Evolutionary conservation across 805 yeast species (phyloP).

Genomic region (Hanseniaspora lindneri): DNA sequence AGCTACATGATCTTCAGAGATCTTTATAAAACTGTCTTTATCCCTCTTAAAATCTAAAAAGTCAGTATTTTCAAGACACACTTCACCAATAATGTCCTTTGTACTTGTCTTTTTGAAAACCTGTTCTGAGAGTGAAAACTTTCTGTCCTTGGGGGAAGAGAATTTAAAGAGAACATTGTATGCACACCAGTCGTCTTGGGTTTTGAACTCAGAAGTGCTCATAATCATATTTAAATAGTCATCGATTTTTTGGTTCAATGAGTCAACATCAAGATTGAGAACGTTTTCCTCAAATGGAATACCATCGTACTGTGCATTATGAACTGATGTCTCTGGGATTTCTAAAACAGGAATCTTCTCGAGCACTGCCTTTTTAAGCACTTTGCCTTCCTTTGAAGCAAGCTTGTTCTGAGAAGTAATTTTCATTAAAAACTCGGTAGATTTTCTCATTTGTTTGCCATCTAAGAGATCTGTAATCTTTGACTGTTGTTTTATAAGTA

Average conservation of each 20-base stretch:
- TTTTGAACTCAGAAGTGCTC: background rate
- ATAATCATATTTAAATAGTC: background rate
- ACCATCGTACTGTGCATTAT: background rate
- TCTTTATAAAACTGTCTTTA: background rate
- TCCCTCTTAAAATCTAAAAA: background rate
- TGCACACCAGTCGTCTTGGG: conserved; percentile 15
- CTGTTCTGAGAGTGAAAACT: background rate
- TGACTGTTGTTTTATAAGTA: background rate
- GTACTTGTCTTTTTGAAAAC: background rate
- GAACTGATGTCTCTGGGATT: background rate
- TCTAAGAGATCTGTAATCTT: background rate
- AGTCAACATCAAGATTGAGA: background rate
- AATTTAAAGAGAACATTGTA: conserved; percentile 5
- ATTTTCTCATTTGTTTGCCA: background rate
- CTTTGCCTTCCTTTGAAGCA: background rate
- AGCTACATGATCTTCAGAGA: background rate
- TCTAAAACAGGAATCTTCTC: background rate
- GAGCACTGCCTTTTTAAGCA: too few species aligned
- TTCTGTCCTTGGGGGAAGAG: background rate
- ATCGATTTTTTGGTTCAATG: background rate
- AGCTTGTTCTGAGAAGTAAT: background rate
- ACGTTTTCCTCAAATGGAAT: background rate
- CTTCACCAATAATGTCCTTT: background rate
- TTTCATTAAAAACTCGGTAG: background rate
- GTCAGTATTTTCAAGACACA: background rate